Base-by-base conservation (phyloP, 345 rosid species). In the Moricandia arvensis region DNA sequence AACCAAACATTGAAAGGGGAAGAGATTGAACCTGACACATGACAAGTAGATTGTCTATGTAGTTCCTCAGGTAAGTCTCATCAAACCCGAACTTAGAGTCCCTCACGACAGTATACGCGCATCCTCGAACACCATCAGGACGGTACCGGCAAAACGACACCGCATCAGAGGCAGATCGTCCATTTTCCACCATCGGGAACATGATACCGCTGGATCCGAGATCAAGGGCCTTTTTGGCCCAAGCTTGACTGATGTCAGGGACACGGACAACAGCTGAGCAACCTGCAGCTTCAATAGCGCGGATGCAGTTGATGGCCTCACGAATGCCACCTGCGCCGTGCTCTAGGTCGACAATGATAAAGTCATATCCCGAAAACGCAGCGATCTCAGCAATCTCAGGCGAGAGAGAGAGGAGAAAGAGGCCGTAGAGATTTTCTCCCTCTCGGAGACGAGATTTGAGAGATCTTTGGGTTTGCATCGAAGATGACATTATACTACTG, bases 141-240 rank as follows among this genome's bases (percentile, higher is more conserved):
- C 91, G 93, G 59, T 85, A 91, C 3, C 86, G 77, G 77, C 93
- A 88, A 49, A 85, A 89, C 13, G 64, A 60, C 24, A 60, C 41
- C 12, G 91, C 98, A 7, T 88, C 85, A 11, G 66, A 74, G 1
- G 97, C 98, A 16, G 69, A 73, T 58, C 72, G 71, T 0, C 86
- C 75, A 26, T 78, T 69, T 0, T 90, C 97, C 18, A 89, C 82
- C 97, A 93, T 88, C 38, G 97, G 98, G 16, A 93, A 87, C 98
- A 90, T 89, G 69, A 93, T 75, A 8, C 96, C 98, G 43, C 84
- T 85, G 0, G 96, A 90, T 1, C 98, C 96, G 7, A 93, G 83
- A 80, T 90, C 95, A 4, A 93, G 88, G 16, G 98, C 98, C 60
- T 90, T 90, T 65, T 90, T 90, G 1, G 96, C 85, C 93, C 97